Percentiles rank a stretch among this genome's conserved stretches.
phyloP scores from a whole-genome alignment of 1,284 basidiomycete genomes.

The Mycena sp. region DNA sequence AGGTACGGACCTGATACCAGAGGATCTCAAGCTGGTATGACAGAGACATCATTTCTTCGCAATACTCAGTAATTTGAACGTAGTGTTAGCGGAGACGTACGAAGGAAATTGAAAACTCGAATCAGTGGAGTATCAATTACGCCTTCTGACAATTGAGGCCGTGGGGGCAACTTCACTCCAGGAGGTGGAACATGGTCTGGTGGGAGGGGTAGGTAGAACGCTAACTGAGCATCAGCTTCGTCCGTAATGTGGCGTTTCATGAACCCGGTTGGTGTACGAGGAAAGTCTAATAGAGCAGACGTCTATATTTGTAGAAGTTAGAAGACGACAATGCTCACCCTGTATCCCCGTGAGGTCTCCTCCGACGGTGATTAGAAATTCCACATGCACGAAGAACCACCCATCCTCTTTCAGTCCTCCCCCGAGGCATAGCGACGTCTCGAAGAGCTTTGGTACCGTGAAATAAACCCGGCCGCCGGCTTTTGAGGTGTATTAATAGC shows the following conservation, averaged over 20 bases:
- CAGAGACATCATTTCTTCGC: conserved; percentile 82
- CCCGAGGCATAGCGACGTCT: conserved; percentile 75
- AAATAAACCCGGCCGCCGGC: conserved; percentile 84
- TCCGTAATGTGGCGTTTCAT: conserved; percentile 76
- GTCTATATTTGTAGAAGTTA: background rate
- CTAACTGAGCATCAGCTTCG: conserved; percentile 74
- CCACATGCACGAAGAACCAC: conserved; percentile 86
- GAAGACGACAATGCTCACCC: conserved; percentile 50
- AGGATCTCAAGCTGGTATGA: conserved; percentile 88
- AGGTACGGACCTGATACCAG: conserved; percentile 70
- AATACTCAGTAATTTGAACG: conserved; percentile 4
- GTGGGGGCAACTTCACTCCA: conserved; percentile 55
- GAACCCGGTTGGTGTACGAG: conserved; percentile 67
- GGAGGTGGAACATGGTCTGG: conserved; percentile 50
- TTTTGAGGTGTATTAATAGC: conserved; percentile 37
- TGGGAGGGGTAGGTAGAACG: conserved; percentile 64
- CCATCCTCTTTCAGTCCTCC: conserved; percentile 74
- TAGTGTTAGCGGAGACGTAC: conserved; percentile 53
- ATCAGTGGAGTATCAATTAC: conserved; percentile 81
- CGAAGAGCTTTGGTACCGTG: conserved; percentile 77
- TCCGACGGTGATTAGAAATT: conserved; percentile 80
- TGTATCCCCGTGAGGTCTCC: conserved; percentile 77
- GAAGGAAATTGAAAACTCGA: conserved; percentile 82
- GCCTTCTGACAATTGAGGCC: conserved; percentile 65
- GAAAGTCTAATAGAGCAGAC: conserved; percentile 63